These are phyloP conservation scores for Catharanthus roseus DNA, from an alignment of 257 asterid species.

Conservation along the genomic window DNA sequence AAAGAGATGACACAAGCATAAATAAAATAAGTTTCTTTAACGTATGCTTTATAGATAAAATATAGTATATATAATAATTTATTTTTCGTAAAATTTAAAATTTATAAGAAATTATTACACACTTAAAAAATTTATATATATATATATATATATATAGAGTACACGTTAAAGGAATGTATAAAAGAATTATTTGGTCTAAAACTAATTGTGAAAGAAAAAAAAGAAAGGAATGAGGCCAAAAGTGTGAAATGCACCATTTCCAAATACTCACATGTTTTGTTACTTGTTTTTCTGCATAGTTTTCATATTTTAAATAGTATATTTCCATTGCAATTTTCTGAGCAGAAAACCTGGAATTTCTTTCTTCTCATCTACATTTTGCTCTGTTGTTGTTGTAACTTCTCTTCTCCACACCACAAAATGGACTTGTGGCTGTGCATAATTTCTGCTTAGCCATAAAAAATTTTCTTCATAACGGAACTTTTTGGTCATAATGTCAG, in stretches of 20 bases:
- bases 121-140: no score
- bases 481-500: background rate
- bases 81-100: no score
- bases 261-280: background rate
- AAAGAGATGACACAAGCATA: no score
- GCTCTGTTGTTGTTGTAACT: background rate
- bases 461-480: background rate
- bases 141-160: no score
- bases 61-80: no score
- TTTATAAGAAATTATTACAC: no score
- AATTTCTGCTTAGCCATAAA: constrained; percentile 4
- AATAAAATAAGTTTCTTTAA: no score
- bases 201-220: no score
- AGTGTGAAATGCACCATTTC: background rate
- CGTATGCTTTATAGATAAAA: no score
- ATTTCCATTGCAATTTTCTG: background rate
- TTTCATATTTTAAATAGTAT: background rate
- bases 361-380: background rate
- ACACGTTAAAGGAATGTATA: no score
- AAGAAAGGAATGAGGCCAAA: background rate
- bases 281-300: background rate
- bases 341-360: constrained; percentile 1
- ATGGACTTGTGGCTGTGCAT: background rate
- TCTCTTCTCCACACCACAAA: background rate
- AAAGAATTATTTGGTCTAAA: no score